Percentiles rank a stretch among this genome's conserved stretches.
These are phyloP conservation scores for Rauvolfia tetraphylla DNA, from an alignment of 257 asterid genomes.

Conservation along the genomic window DNA sequence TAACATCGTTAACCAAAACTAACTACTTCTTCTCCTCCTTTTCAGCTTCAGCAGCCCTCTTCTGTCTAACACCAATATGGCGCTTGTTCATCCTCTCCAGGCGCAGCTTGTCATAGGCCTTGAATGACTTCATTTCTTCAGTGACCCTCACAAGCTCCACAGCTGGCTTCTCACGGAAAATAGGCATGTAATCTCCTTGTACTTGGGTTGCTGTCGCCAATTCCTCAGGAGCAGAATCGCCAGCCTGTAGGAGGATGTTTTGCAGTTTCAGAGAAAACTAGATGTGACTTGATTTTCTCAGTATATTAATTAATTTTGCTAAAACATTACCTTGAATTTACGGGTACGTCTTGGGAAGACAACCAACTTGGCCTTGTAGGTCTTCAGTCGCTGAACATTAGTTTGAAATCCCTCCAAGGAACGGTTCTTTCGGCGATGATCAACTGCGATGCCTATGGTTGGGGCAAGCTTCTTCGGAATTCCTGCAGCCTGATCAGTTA, in stretches of 20 bases:
- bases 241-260: slow-evolving; percentile 30
- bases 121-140: slow-evolving; percentile 52
- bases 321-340: slow-evolving; percentile 43
- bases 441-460: slow-evolving; percentile 72
- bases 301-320: too few relatives aligned
- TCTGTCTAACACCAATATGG: slow-evolving; percentile 54
- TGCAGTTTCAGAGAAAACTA: neutral
- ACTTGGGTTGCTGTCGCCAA: slow-evolving; percentile 70
- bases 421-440: slow-evolving; percentile 62
- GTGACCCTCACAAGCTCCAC: slow-evolving; percentile 66
- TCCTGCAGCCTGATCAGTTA: slow-evolving; percentile 55
- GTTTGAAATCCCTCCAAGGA: slow-evolving; percentile 71
- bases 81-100: slow-evolving; percentile 53
- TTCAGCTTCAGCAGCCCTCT: slow-evolving; percentile 72
- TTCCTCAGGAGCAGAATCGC: slow-evolving; percentile 62
- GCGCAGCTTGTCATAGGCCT: slow-evolving; percentile 60
- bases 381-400: slow-evolving; percentile 66
- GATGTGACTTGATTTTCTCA: neutral
- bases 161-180: slow-evolving; percentile 45
- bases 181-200: slow-evolving; percentile 48
- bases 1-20: slow-evolving; percentile 1
- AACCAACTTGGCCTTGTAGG: slow-evolving; percentile 70
- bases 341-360: slow-evolving; percentile 75
- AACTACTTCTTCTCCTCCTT: slow-evolving; percentile 59
- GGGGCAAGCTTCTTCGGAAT: slow-evolving; percentile 69